These are phyloP conservation scores for Perkinsus marinus DNA, from an alignment of 169 alveolate genomes.

Conservation along the genomic window DNA sequence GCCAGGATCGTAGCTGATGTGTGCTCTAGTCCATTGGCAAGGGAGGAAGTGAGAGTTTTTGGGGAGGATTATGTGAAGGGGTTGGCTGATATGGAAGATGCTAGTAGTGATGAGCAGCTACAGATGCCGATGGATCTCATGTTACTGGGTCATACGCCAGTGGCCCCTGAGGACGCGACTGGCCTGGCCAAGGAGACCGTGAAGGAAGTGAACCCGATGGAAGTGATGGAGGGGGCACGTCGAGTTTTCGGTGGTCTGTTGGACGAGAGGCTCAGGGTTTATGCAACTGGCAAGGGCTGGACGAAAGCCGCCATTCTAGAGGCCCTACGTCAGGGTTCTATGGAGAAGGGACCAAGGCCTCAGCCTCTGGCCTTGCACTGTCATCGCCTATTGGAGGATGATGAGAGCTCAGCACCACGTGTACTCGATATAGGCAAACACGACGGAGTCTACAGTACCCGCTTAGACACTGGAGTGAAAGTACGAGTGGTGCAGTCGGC, in stretches of 20 bases:
- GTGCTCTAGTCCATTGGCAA: not conserved
- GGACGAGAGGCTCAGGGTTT: not conserved
- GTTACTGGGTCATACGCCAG: not conserved
- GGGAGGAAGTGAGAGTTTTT: not conserved
- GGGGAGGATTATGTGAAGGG: not conserved
- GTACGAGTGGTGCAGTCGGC: not conserved
- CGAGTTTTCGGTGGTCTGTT: not conserved
- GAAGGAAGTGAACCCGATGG: not conserved
- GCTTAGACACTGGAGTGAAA: not conserved
- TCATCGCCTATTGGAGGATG: not conserved
- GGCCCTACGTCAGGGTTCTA: not conserved
- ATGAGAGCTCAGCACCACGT: not conserved
- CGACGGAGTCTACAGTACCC: not conserved
- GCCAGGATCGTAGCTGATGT: not conserved
- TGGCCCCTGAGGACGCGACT: not conserved
- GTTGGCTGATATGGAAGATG: not conserved
- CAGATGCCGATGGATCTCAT: not conserved
- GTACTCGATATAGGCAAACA: not conserved
- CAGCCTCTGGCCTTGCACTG: not conserved
- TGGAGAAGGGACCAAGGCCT: not conserved
- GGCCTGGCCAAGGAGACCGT: not conserved
- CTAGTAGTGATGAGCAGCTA: not conserved
- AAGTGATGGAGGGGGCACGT: not conserved
- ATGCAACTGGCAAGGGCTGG: not conserved
- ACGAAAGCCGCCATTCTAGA: not conserved